Evolutionary conservation across 1,284 basidiomycete species (phyloP).

Genomic region (Porogramme epimiltina): DNA sequence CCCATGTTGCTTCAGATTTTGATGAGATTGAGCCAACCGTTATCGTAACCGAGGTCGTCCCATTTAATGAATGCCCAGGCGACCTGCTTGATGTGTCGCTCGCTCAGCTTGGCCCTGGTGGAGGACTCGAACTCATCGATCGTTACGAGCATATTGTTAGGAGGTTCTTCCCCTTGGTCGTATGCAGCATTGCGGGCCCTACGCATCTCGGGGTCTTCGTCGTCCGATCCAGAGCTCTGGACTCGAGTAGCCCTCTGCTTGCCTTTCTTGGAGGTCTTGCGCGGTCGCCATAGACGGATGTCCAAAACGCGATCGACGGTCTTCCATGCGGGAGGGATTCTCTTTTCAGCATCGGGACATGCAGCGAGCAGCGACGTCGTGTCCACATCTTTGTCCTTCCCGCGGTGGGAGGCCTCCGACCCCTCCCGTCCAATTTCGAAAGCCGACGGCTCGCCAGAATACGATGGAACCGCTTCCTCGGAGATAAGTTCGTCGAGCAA

Average conservation of each 20-base stretch:
- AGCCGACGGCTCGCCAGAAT: slow-evolving; percentile 23
- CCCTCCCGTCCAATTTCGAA: slow-evolving; percentile 34
- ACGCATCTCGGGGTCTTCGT: slow-evolving; percentile 22
- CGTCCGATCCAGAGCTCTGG: not conserved
- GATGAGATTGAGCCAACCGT: slow-evolving; percentile 56
- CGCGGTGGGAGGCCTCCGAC: slow-evolving; percentile 32
- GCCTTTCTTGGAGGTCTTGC: slow-evolving; percentile 9
- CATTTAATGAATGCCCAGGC: slow-evolving; percentile 89
- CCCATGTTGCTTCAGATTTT: not conserved
- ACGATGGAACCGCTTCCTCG: slow-evolving; percentile 21
- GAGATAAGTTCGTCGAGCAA: slow-evolving; percentile 53
- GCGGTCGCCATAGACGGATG: slow-evolving; percentile 60
- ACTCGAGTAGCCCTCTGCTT: not conserved
- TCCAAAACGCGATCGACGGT: slow-evolving; percentile 83
- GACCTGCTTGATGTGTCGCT: slow-evolving; percentile 58
- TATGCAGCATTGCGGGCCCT: slow-evolving; percentile 45
- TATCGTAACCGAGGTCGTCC: slow-evolving; percentile 87
- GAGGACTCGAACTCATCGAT: slow-evolving; percentile 61
- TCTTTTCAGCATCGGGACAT: slow-evolving; percentile 58
- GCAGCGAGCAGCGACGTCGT: slow-evolving; percentile 39
- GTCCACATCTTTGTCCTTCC: slow-evolving; percentile 33
- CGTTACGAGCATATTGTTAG: slow-evolving; percentile 49
- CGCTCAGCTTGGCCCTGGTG: slow-evolving; percentile 44
- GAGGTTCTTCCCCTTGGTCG: slow-evolving; percentile 60
- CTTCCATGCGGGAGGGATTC: slow-evolving; percentile 76